These are phyloP conservation scores for Neurospora sp. DNA, from an alignment of 495 filamentous ascomycete species.

Conservation along the genomic window DNA sequence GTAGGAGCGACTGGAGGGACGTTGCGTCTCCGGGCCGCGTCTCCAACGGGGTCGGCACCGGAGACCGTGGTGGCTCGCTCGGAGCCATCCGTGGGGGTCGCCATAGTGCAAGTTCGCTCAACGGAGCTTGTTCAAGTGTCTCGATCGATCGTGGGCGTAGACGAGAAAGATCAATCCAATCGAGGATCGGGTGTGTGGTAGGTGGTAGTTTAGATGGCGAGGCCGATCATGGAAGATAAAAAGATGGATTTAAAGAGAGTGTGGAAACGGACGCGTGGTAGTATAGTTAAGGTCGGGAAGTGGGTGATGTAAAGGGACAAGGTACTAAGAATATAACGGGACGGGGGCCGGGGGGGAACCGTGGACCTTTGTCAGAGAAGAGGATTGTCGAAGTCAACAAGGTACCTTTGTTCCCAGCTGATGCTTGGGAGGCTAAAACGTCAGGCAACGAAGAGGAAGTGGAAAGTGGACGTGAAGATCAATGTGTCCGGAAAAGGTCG, in stretches of 20 bases:
- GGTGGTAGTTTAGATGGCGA: slow-evolving; percentile 7
- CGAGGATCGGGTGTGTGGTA: slow-evolving; percentile 3
- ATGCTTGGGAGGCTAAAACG: neutral
- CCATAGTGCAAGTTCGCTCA: slow-evolving; percentile 27
- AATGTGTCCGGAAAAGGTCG: neutral
- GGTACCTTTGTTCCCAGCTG: slow-evolving; percentile 9
- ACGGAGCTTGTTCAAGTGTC: neutral
- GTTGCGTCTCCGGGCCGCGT: slow-evolving; percentile 68
- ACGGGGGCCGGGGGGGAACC: neutral
- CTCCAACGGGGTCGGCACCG: slow-evolving; percentile 48
- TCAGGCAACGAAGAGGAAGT: neutral
- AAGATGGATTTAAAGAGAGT: slow-evolving; percentile 15
- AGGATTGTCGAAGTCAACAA: slow-evolving; percentile 7
- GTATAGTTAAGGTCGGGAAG: slow-evolving; percentile 3
- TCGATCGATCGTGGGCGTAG: neutral
- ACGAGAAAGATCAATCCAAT: neutral
- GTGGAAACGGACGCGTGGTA: slow-evolving; percentile 10
- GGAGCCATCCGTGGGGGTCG: slow-evolving; percentile 13
- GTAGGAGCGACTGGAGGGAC: slow-evolving; percentile 40
- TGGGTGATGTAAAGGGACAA: slow-evolving; percentile 6
- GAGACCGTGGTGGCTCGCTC: slow-evolving; percentile 48
- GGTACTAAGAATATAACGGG: slow-evolving; percentile 7
- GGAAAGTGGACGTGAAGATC: neutral
- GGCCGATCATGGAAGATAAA: slow-evolving; percentile 15
- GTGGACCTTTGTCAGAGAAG: slow-evolving; percentile 1